Evolutionary conservation across 176 grass and related monocot species (phyloP).

Genomic region (barley (Hordeum vulgare)): DNA sequence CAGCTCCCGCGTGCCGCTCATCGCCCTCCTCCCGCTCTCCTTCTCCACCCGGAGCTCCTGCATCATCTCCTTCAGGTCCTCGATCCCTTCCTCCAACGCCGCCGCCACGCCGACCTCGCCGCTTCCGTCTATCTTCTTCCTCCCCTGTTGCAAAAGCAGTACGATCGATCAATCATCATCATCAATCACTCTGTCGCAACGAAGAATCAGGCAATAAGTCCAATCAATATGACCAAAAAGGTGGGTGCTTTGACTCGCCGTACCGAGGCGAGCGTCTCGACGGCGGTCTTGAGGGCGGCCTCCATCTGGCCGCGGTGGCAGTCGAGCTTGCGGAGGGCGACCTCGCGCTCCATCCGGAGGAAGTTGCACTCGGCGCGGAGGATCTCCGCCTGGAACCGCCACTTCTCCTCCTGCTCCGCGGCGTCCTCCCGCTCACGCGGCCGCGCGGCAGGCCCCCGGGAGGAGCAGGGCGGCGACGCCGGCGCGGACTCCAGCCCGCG

Average conservation of each 20-base stretch:
- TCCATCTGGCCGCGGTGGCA: slow-evolving; percentile 63
- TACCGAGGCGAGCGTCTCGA: slow-evolving; percentile 74
- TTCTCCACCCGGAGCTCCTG: slow-evolving; percentile 59
- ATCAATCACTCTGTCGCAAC: not conserved
- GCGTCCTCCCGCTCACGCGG: slow-evolving; percentile 6
- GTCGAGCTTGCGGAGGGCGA: slow-evolving; percentile 76
- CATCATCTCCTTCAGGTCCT: slow-evolving; percentile 72
- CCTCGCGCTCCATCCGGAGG: slow-evolving; percentile 82
- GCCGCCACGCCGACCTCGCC: slow-evolving; percentile 24
- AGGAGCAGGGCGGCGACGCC: slow-evolving; percentile 28
- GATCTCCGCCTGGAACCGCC: slow-evolving; percentile 94
- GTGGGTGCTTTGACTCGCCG: not conserved
- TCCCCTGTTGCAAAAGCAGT: slow-evolving; percentile 32
- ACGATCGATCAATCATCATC: not conserved
- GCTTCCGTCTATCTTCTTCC: slow-evolving; percentile 66
- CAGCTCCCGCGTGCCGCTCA: slow-evolving; percentile 18
- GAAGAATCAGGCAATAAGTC: not conserved
- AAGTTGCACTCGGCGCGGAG: slow-evolving; percentile 94
- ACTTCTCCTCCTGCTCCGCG: slow-evolving; percentile 56
- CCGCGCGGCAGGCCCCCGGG: not conserved
- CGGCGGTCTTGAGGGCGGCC: slow-evolving; percentile 60
- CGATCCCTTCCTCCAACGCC: slow-evolving; percentile 58
- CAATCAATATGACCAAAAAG: not conserved
- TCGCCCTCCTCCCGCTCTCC: slow-evolving; percentile 38
- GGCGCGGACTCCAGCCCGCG: slow-evolving; percentile 47